Evolutionary conservation across 2,329 filamentous ascomycete genomes (phyloP).

Genomic region (Talaromyces piceae): DNA sequence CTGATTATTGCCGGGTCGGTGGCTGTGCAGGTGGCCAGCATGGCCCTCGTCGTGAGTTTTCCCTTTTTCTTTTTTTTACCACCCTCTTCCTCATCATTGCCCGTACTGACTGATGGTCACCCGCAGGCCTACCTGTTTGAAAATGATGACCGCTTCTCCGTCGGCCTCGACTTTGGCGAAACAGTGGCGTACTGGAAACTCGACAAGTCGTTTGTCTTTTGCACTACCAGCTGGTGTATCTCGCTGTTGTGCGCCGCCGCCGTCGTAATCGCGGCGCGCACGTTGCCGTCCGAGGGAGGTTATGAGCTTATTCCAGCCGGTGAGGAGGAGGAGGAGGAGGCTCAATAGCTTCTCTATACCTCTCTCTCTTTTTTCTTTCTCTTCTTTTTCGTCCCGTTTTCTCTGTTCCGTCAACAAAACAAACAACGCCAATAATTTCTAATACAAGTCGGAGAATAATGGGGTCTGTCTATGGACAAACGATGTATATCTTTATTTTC

Average conservation of each 20-base stretch:
- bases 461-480: not conserved
- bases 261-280: constrained; percentile 58
- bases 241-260: constrained; percentile 48
- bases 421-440: too few relatives aligned
- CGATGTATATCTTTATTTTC: not conserved
- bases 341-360: not conserved
- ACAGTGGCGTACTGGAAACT: constrained; percentile 54
- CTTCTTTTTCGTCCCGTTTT: not conserved
- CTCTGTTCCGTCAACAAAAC: too few relatives aligned
- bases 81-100: not conserved
- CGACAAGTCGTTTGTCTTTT: constrained; percentile 70
- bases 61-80: not conserved
- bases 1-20: constrained; percentile 59
- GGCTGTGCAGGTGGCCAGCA: constrained; percentile 64
- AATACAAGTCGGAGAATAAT: too few relatives aligned
- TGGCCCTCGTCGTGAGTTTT: constrained; percentile 70
- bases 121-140: constrained; percentile 72
- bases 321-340: constrained; percentile 5
- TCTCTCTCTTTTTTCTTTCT: not conserved
- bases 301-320: constrained; percentile 65
- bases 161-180: constrained; percentile 40
- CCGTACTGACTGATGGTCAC: constrained; percentile 5
- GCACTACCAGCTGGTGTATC: constrained; percentile 54
- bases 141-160: constrained; percentile 72
- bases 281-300: constrained; percentile 72